A percentile compares a stretch with the other conserved stretches of the same genome.
phyloP scores from a whole-genome alignment of 2,329 filamentous ascomycete species.

The Triangularia setosa region DNA sequence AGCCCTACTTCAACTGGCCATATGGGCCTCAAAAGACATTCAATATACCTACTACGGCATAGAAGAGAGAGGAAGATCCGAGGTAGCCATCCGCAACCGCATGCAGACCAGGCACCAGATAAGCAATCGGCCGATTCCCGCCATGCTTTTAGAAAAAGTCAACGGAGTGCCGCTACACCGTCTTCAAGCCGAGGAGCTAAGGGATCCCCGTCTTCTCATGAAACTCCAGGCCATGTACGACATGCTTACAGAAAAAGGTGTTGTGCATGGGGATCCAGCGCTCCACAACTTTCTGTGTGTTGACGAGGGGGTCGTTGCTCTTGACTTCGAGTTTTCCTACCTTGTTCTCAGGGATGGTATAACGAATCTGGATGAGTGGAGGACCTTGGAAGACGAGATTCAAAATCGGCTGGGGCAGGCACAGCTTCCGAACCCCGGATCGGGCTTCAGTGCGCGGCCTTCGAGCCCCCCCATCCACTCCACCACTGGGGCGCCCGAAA shows the following conservation, averaged over 20 bases:
- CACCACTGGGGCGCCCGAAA: background rate
- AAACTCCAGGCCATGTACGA: slow-evolving; percentile 4
- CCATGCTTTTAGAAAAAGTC: slow-evolving; percentile 8
- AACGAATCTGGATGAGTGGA: slow-evolving; percentile 2
- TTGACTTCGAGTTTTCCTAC: slow-evolving; percentile 8
- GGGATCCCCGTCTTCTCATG: slow-evolving; percentile 8
- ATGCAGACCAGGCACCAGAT: slow-evolving; percentile 2
- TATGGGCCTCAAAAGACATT: no score
- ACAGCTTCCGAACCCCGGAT: background rate
- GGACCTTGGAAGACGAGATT: slow-evolving; percentile 1
- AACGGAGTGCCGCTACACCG: slow-evolving; percentile 5
- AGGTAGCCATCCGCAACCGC: background rate
- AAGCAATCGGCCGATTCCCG: slow-evolving; percentile 11
- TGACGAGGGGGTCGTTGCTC: background rate
- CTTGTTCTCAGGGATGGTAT: slow-evolving; percentile 3
- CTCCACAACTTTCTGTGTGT: slow-evolving; percentile 9
- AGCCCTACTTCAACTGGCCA: no score
- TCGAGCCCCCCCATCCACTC: background rate
- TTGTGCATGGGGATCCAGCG: slow-evolving; percentile 9
- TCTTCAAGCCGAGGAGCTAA: slow-evolving; percentile 8
- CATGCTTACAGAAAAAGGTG: slow-evolving; percentile 1
- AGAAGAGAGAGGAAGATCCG: no score
- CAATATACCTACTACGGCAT: no score
- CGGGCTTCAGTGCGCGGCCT: background rate
- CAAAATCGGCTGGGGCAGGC: background rate